These are phyloP conservation scores for Xylaria multiplex DNA, from an alignment of 2,329 filamentous ascomycete species.

Conservation along the genomic window DNA sequence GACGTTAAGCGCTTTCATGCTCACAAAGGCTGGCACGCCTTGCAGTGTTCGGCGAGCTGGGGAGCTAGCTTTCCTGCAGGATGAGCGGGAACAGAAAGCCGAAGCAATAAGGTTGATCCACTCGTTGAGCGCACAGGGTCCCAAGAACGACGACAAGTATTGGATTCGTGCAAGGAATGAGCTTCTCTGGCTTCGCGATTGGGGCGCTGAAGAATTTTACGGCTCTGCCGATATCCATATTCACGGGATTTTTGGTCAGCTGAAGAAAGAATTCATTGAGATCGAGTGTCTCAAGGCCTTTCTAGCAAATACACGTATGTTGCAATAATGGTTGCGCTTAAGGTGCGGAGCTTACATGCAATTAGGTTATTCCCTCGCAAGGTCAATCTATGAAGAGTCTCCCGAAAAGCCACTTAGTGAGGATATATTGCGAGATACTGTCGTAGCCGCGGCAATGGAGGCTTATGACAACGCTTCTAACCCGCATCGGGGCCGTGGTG, in stretches of 20 bases:
- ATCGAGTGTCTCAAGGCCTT: constrained; percentile 76
- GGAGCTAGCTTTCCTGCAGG: constrained; percentile 72
- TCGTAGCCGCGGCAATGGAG: constrained; percentile 71
- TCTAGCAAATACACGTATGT: constrained; percentile 68
- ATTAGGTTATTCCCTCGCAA: constrained; percentile 70
- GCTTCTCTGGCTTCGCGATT: constrained; percentile 78
- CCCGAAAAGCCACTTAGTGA: constrained; percentile 60
- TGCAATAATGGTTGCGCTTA: background rate
- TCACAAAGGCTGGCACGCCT: constrained; percentile 61
- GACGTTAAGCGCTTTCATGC: constrained; percentile 67
- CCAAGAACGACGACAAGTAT: constrained; percentile 70
- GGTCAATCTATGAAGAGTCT: constrained; percentile 68
- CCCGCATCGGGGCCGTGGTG: constrained; percentile 78
- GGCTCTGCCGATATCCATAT: constrained; percentile 45
- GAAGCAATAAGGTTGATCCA: constrained; percentile 70
- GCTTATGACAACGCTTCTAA: constrained; percentile 86
- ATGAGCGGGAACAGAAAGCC: constrained; percentile 70
- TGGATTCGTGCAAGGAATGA: constrained; percentile 71
- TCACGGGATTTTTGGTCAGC: constrained; percentile 66
- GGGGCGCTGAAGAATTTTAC: constrained; percentile 66
- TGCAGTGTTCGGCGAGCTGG: constrained; percentile 64
- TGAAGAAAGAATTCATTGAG: constrained; percentile 72
- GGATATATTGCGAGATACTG: constrained; percentile 65
- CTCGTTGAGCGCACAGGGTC: constrained; percentile 58
- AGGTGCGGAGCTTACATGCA: constrained; percentile 37